phyloP scores from a whole-genome alignment of 768 basidiomycete genomes.

The Symmetrospora coprosmae region DNA sequence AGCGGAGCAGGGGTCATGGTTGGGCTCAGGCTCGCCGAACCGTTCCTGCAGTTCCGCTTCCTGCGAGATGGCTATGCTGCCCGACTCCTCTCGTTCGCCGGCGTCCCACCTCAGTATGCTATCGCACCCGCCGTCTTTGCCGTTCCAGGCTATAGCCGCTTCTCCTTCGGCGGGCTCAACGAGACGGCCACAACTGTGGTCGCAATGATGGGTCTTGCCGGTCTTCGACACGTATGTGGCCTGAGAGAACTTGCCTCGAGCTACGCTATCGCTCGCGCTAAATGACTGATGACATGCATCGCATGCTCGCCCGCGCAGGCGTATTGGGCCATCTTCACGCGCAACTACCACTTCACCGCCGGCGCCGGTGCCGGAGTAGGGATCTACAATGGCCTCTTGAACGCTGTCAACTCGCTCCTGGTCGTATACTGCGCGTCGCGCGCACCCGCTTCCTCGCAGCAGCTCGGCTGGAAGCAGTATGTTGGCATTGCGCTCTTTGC shows the following conservation, averaged over 20 bases:
- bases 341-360: slow-evolving; percentile 17
- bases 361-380: slow-evolving; percentile 18
- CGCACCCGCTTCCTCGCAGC: slow-evolving; percentile 20
- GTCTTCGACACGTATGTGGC: slow-evolving; percentile 26
- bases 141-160: slow-evolving; percentile 3
- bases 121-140: slow-evolving; percentile 1
- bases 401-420: slow-evolving; percentile 28
- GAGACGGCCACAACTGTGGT: slow-evolving; percentile 28
- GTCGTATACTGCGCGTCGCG: slow-evolving; percentile 26
- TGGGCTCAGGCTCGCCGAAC: slow-evolving; percentile 23
- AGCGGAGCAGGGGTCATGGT: slow-evolving; percentile 16
- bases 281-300: background rate
- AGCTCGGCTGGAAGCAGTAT: slow-evolving; percentile 29
- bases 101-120: slow-evolving; percentile 16
- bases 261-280: background rate
- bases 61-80: slow-evolving; percentile 28
- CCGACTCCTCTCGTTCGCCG: slow-evolving; percentile 13
- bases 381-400: slow-evolving; percentile 24
- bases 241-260: no score
- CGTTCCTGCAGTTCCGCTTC: slow-evolving; percentile 25
- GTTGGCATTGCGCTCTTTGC: slow-evolving; percentile 25
- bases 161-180: slow-evolving; percentile 22
- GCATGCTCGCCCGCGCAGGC: slow-evolving; percentile 17
- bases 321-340: slow-evolving; percentile 27
- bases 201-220: slow-evolving; percentile 25